phyloP scores from a whole-genome alignment of 495 filamentous ascomycete species.

The Penicillium odoratum region DNA sequence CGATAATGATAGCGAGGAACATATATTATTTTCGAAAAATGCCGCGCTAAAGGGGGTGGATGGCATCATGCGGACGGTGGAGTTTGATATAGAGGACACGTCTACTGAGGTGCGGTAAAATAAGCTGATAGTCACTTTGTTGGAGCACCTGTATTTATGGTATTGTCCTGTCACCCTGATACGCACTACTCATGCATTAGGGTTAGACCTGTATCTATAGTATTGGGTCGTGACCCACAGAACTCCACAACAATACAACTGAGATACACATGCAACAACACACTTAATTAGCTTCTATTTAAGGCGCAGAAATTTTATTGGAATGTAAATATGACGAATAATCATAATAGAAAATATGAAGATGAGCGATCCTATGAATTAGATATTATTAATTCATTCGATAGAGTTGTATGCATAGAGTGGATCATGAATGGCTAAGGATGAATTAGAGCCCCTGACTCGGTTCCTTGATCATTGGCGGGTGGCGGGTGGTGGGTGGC shows the following conservation, averaged over 20 bases:
- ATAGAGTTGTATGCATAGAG: neutral
- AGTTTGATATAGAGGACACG: slow-evolving; percentile 33
- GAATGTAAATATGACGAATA: neutral
- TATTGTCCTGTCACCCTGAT: too few species aligned
- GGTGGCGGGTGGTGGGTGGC: too few species aligned
- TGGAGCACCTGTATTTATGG: too few species aligned
- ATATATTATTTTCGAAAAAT: slow-evolving; percentile 19
- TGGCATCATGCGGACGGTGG: slow-evolving; percentile 34
- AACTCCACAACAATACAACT: too few species aligned
- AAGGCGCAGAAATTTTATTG: neutral
- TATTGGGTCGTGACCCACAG: too few species aligned
- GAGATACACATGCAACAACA: too few species aligned
- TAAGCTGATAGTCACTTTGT: neutral
- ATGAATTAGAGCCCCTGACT: neutral
- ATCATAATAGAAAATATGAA: too few species aligned
- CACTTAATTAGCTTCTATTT: too few species aligned
- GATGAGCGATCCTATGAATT: too few species aligned
- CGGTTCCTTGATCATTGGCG: neutral
- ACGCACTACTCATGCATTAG: too few species aligned
- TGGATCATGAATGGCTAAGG: neutral
- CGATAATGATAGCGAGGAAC: slow-evolving; percentile 31
- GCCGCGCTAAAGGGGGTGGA: slow-evolving; percentile 11
- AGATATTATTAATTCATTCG: neutral
- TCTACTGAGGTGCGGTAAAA: slow-evolving; percentile 7
- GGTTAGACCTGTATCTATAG: too few species aligned